Percentiles rank a stretch among this genome's conserved stretches.
Conservation (phyloP, 768 basidiomycete species). For the Leccinellum rugosiceps region DNA sequence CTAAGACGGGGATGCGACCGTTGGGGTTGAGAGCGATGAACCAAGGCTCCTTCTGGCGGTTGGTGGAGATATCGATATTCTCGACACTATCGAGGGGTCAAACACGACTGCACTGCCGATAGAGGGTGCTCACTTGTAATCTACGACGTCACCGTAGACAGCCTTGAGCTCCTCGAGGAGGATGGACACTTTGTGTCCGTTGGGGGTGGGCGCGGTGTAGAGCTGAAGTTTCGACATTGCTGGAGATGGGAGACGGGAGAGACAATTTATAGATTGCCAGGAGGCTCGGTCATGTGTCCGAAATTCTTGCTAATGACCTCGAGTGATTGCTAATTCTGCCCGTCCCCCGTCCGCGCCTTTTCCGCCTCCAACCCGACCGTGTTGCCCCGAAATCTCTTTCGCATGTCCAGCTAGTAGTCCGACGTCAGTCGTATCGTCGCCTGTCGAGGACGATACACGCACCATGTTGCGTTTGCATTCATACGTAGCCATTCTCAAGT, state of each 20-base stretch:
- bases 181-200: constrained; percentile 50
- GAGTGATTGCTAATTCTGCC: not conserved
- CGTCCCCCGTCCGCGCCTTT: not conserved
- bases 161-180: constrained; percentile 63
- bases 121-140: constrained; percentile 45
- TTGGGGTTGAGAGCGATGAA: constrained; percentile 75
- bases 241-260: not conserved
- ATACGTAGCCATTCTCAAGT: constrained; percentile 76
- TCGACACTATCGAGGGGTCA: constrained; percentile 37
- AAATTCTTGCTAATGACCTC: constrained; percentile 17
- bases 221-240: constrained; percentile 30
- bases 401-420: constrained; percentile 67
- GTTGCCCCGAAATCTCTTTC: constrained; percentile 78
- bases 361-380: constrained; percentile 47
- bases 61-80: constrained; percentile 55
- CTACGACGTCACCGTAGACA: constrained; percentile 40
- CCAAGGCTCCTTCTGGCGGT: constrained; percentile 80
- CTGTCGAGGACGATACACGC: constrained; percentile 17
- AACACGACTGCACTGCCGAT: not conserved
- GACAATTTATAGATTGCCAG: constrained; percentile 13
- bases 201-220: constrained; percentile 52
- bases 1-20: constrained; percentile 66
- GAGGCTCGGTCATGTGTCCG: constrained; percentile 10
- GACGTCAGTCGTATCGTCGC: not conserved
- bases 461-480: constrained; percentile 94